Evolutionary conservation across 495 filamentous ascomycete species (phyloP), one percentile per base, ranked within the genome.

Genomic region (Penicilliopsis zonata): DNA sequence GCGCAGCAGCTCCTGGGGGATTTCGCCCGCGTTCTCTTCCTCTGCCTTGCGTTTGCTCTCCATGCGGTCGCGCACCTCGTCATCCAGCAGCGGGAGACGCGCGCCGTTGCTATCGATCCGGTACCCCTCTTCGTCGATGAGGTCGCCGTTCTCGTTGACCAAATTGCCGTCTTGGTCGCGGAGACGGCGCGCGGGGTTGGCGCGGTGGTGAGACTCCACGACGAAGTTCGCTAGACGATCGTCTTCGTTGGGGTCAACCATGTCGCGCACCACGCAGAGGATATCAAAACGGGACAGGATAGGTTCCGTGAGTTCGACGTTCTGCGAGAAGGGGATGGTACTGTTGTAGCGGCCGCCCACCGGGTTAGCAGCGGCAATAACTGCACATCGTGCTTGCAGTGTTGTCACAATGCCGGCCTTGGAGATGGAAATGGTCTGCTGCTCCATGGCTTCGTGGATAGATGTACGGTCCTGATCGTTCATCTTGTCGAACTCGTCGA

Each of bases 401-500:
- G 92, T 95, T 0, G 92, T 96, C 14, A 99, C 92, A 37, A 99
- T 99, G 52, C 92, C 92, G 5, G 92, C 92, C 55, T 99, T 99
- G 36, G 86, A 94, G 55, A 99, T 96, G 33, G 92, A 99, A 43
- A 99, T 99, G n/a, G 92, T 96, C 53, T 99, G 92, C 57, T 99
- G 92, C 55, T 99, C 92, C 92, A 99, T 99, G 36, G 92, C 92
- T 67, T 99, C 92, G 69, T 99, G 92, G 52, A 99, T 99, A 14
- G 83, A 92, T 1, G 92, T 99, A 26, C 90, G 69, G 53, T 99
- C 92, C 46, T 96, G 86, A 52, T 99, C 92, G 59, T 99, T 99
- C 92, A 99, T 99, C 69, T 99, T 99, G 71, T 99, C 92, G 55
- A 99, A 99, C 55, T 99, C 92, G 53, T 99, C 92, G 44, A 99